Conservation (phyloP, 108 stramenopile genomes). For the Discostella stelligeroides region DNA sequence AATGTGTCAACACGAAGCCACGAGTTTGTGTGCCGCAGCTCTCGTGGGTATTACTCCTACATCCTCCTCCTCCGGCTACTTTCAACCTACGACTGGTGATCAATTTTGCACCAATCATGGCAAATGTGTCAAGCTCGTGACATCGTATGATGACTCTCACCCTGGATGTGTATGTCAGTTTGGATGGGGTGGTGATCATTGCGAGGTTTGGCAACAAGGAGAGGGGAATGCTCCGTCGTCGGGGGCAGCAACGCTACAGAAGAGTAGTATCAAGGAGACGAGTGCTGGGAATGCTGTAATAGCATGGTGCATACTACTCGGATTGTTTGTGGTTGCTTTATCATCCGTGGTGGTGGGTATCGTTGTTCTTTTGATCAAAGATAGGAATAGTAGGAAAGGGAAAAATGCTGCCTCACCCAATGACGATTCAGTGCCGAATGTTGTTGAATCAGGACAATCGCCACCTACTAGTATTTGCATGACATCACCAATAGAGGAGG, state of each 20-base stretch:
- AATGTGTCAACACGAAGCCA: constrained; percentile 27
- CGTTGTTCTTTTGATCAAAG: not conserved
- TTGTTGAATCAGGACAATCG: no score
- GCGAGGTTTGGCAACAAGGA: constrained; percentile 6
- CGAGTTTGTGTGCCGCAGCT: constrained; percentile 19
- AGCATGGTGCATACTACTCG: constrained; percentile 6
- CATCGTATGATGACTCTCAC: constrained; percentile 11
- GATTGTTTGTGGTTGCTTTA: constrained; percentile 2
- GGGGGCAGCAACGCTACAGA: not conserved
- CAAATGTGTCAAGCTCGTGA: constrained; percentile 16
- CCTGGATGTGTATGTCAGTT: constrained; percentile 19
- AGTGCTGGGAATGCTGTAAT: constrained; percentile 4
- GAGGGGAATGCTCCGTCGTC: not conserved
- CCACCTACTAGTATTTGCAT: no score
- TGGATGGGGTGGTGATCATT: constrained; percentile 18
- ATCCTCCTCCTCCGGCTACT: not conserved
- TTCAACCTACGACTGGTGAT: not conserved
- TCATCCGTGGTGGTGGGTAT: not conserved
- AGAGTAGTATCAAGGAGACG: not conserved
- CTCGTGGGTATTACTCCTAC: not conserved
- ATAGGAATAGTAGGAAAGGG: not conserved
- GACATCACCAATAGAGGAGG: no score
- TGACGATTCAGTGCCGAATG: no score
- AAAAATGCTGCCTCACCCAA: no score
- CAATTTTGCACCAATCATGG: constrained; percentile 33